A percentile compares a stretch with the other conserved stretches of the same genome.
Conservation (phyloP, 2,329 filamentous ascomycete species). For the Aureobasidium pullulans region DNA sequence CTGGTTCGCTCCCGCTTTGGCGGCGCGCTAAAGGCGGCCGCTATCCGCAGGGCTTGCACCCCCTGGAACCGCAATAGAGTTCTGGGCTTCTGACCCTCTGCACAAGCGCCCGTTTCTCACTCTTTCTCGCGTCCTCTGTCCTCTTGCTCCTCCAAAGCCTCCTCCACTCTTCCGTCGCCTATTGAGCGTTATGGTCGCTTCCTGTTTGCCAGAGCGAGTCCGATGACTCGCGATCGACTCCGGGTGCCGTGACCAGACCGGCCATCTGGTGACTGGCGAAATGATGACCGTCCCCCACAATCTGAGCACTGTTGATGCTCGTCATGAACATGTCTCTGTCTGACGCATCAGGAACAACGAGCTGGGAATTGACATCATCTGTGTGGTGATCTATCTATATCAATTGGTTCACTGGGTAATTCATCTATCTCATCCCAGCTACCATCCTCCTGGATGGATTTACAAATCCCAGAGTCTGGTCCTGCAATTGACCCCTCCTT, state of each 20-base stretch:
- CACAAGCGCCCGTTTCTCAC: slow-evolving; percentile 9
- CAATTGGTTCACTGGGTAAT: neutral
- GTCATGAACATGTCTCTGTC: slow-evolving; percentile 10
- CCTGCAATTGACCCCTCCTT: slow-evolving; percentile 5
- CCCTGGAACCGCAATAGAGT: slow-evolving; percentile 5
- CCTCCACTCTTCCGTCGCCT: slow-evolving; percentile 8
- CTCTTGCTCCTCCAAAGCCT: neutral
- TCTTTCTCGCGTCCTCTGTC: slow-evolving; percentile 1
- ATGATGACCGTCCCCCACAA: slow-evolving; percentile 4
- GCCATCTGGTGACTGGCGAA: slow-evolving; percentile 10
- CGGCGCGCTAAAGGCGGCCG: slow-evolving; percentile 6
- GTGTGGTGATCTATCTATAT: neutral
- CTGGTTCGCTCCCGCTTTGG: neutral
- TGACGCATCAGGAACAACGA: neutral
- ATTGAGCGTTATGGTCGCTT: slow-evolving; percentile 9
- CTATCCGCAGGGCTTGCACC: slow-evolving; percentile 5
- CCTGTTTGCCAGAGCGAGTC: neutral
- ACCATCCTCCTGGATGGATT: neutral
- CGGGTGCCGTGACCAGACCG: slow-evolving; percentile 7
- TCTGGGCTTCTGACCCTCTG: slow-evolving; percentile 8
- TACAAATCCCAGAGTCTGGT: slow-evolving; percentile 1
- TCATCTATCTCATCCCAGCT: slow-evolving; percentile 2
- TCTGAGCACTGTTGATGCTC: neutral
- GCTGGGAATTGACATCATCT: slow-evolving; percentile 4
- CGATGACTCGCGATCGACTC: neutral